A percentile compares a stretch with the other conserved stretches of the same genome.
phyloP scores from a whole-genome alignment of 2,329 filamentous ascomycete genomes.

The Lecanicillium sp. region DNA sequence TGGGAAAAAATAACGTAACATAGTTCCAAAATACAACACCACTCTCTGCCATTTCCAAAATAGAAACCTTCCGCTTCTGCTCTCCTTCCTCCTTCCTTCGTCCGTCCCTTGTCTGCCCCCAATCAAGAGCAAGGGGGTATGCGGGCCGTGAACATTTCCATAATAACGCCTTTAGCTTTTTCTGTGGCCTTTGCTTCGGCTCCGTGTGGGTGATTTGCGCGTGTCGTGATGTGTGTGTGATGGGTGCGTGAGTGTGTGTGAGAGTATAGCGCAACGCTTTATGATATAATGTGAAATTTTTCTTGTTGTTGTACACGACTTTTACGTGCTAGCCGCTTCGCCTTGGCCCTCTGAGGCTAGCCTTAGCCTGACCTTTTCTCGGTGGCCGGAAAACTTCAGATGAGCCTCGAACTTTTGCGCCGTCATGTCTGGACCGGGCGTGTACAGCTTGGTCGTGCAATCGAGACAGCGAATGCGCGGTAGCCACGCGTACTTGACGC shows the following conservation, averaged over 20 bases:
- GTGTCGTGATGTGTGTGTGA: no score
- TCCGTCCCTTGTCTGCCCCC: background rate
- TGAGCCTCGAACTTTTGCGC: slow-evolving; percentile 91
- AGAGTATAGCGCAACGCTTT: background rate
- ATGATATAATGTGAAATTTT: background rate
- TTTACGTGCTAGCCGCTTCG: background rate
- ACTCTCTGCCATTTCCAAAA: no score
- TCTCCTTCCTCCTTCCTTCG: background rate
- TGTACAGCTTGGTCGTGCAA: slow-evolving; percentile 91
- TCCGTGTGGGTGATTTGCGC: no score
- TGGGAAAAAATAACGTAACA: slow-evolving; percentile 1
- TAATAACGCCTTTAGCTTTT: no score
- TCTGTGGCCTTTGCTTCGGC: no score
- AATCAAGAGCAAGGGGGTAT: no score
- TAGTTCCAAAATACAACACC: no score
- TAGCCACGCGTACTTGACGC: slow-evolving; percentile 73
- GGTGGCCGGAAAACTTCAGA: slow-evolving; percentile 75
- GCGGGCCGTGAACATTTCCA: no score
- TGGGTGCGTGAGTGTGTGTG: no score
- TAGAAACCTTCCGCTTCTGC: background rate
- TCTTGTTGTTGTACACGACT: background rate
- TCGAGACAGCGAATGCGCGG: slow-evolving; percentile 88
- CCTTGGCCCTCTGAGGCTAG: slow-evolving; percentile 16
- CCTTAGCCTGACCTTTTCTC: slow-evolving; percentile 51
- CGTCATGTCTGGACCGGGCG: slow-evolving; percentile 75